Evolutionary conservation across 2,329 filamentous ascomycete species (phyloP), one percentile per base, ranked within the genome.

Genomic region (Dendryphion nanum): DNA sequence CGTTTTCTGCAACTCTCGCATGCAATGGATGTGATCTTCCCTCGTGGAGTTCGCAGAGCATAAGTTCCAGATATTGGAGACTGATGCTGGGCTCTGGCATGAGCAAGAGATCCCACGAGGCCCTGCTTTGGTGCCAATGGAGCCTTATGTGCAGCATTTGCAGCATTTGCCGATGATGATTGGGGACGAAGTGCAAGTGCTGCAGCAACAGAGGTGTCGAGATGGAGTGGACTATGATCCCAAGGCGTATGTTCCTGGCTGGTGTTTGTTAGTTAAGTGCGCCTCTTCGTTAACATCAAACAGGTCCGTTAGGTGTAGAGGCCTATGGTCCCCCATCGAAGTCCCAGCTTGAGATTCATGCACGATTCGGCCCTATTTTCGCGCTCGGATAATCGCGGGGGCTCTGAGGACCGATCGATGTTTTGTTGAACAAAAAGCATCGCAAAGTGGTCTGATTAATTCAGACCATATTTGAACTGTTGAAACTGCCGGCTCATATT

Each of bases 1-100:
- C 63, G 56, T 38, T 65, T 66, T 43, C 62, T 52, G 38, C 63
- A 66, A 34, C 61, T 64, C 35, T 65, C 63, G 40, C 63, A 66
- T 14, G 63, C 63, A 48, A 66, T 66, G 5, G 63, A 64, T 10
- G 63, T 66, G 33, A 66, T 66, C 37, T 64, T 64, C 18, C 61
- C 61, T n/a, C 61, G 55, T 18, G 61, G 61, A 7, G 61, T 64
- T 19, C 61, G 59, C 26, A 64, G 40, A 15, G 61, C 61, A 41
- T 64, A 64, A 6, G 59, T 63, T 23, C 61, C 61, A 16, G 61
- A 52, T 30, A 64, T 64, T 18, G 61, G 61, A 20, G 61, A 64
- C 34, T 60, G 57, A 31, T 63, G 53, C 38, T 63, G 59, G 19
- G 51, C 50, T 41, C 55, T 55, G 33, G 57, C 51, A 35, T 55